phyloP scores from a whole-genome alignment of 768 basidiomycete species.

The Mrakia gelida region DNA sequence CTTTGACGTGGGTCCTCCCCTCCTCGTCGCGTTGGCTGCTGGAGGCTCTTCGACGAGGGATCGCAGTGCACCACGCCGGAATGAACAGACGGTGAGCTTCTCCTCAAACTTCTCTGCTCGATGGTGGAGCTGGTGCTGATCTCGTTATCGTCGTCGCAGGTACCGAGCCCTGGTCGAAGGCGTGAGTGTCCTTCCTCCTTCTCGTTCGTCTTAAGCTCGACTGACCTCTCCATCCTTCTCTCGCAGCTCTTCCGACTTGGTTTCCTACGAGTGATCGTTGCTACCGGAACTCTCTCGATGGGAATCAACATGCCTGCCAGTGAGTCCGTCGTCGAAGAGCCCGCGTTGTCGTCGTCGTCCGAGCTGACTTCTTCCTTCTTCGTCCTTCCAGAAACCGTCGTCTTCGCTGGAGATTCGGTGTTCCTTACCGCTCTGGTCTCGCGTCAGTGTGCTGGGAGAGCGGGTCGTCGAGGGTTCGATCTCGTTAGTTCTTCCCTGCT shows the following conservation, averaged over 20 bases:
- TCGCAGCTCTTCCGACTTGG: not conserved
- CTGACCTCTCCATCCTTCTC: not conserved
- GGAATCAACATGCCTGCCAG: conserved; percentile 5
- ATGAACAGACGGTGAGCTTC: not conserved
- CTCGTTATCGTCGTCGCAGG: no score
- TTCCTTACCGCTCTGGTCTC: not conserved
- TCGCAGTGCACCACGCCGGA: not conserved
- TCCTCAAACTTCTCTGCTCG: no score
- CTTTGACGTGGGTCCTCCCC: not conserved
- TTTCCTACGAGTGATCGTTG: not conserved
- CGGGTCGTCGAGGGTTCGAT: not conserved
- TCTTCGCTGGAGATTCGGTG: not conserved
- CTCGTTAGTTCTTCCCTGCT: not conserved
- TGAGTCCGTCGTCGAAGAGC: no score
- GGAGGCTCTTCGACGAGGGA: not conserved
- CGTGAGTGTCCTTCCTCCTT: no score
- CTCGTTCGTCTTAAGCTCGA: not conserved
- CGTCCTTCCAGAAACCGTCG: not conserved
- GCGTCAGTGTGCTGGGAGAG: not conserved
- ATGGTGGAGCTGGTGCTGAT: no score
- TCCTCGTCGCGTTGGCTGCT: not conserved
- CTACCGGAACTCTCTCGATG: not conserved
- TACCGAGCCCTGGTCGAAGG: no score
- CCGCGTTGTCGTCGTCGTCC: no score
- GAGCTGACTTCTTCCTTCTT: no score